These are phyloP conservation scores for Eryngium alpinum DNA, from an alignment of 140 eudicot genomes.

Conservation along the genomic window DNA sequence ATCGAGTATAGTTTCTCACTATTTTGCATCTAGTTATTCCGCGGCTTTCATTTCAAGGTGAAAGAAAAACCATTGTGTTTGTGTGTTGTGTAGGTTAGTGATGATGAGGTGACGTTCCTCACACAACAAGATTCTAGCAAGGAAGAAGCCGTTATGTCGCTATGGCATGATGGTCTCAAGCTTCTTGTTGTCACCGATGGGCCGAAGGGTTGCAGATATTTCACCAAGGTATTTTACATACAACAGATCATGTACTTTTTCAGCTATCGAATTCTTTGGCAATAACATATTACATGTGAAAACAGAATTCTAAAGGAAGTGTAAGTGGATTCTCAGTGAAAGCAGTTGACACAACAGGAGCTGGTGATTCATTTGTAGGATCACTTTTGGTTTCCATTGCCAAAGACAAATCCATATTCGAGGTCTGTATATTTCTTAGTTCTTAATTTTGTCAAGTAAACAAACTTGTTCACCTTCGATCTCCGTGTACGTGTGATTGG, in stretches of 20 bases:
- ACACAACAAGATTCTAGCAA: slow-evolving; percentile 37
- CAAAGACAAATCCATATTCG: slow-evolving; percentile 40
- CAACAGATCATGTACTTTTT: background rate
- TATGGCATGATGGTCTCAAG: slow-evolving; percentile 57
- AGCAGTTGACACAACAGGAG: slow-evolving; percentile 77
- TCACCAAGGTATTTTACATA: slow-evolving; percentile 45
- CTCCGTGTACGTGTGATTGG: background rate
- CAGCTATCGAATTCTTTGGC: background rate
- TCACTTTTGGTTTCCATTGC: slow-evolving; percentile 50
- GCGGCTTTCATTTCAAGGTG: no score
- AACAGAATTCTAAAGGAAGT: slow-evolving; percentile 56
- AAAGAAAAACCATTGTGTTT: no score
- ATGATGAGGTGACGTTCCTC: slow-evolving; percentile 61
- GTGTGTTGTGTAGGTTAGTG: slow-evolving; percentile 76
- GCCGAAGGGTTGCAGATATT: slow-evolving; percentile 67
- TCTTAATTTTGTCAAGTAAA: background rate
- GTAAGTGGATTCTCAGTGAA: slow-evolving; percentile 55
- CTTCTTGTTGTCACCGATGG: slow-evolving; percentile 72
- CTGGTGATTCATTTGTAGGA: slow-evolving; percentile 82
- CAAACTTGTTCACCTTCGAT: background rate
- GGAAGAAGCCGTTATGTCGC: slow-evolving; percentile 44
- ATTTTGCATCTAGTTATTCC: no score
- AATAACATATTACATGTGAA: background rate
- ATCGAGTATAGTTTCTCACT: no score
- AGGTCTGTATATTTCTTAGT: slow-evolving; percentile 23